phyloP scores from a whole-genome alignment of 345 rosid genomes.

The Salix suchowensis region DNA sequence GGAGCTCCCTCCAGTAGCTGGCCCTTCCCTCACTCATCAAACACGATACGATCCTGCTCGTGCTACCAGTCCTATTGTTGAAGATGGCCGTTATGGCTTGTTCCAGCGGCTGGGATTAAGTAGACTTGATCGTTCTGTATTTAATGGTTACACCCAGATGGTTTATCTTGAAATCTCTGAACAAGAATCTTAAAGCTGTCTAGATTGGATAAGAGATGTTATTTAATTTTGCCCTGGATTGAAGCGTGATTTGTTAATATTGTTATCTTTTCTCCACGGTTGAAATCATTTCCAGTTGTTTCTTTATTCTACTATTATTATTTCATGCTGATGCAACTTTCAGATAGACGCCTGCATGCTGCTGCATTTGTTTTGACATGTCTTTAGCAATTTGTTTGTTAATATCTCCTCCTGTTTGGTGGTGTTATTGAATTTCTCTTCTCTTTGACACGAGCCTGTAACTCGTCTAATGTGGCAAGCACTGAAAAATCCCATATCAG shows the following conservation, averaged over 20 bases:
- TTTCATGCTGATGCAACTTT: background rate
- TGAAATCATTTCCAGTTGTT: background rate
- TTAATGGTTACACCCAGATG: constrained; percentile 98
- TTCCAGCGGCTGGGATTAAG: constrained; percentile 73
- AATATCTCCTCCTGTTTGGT: background rate
- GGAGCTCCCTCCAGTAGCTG: constrained; percentile 96
- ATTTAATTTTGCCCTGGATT: constrained; percentile 14
- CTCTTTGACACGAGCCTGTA: background rate
- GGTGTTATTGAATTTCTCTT: background rate
- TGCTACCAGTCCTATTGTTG: constrained; percentile 63
- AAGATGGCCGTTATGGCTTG: constrained; percentile 76
- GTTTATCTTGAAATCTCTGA: constrained; percentile 76
- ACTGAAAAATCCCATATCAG: background rate
- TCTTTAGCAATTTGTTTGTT: background rate
- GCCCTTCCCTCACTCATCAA: constrained; percentile 96
- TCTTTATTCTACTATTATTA: background rate
- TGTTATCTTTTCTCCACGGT: constrained; percentile 1
- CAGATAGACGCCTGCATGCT: background rate
- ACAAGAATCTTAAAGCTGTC: constrained; percentile 38
- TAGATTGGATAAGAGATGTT: constrained; percentile 14
- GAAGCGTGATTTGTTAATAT: constrained; percentile 28
- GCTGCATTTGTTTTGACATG: background rate
- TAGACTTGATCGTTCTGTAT: constrained; percentile 67
- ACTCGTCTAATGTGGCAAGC: background rate
- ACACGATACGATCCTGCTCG: constrained; percentile 92